phyloP scores from a whole-genome alignment of 176 grass and related monocot genomes.

The Hordeum marinum region DNA sequence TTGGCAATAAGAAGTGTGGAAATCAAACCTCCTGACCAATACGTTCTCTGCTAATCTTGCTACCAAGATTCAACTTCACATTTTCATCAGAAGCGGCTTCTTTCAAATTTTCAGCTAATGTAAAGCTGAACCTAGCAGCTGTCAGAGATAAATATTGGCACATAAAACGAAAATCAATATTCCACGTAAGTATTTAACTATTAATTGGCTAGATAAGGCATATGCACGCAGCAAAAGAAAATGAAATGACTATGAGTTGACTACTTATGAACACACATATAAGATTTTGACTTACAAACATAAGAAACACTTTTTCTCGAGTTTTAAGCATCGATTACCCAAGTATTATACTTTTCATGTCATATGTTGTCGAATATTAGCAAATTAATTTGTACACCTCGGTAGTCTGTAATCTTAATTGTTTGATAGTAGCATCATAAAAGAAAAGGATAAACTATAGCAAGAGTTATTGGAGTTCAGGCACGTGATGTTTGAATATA shows the following conservation, averaged over 20 bases:
- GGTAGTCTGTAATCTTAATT: too few relatives aligned
- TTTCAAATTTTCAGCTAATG: slow-evolving; percentile 75
- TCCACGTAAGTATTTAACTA: not conserved
- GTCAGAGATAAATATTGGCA: slow-evolving; percentile 17
- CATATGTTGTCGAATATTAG: not conserved
- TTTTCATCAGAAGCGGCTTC: slow-evolving; percentile 76
- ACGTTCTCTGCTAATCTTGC: slow-evolving; percentile 89
- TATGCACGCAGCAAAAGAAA: slow-evolving; percentile 14
- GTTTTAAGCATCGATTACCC: not conserved
- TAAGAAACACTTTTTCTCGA: not conserved
- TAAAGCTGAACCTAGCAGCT: slow-evolving; percentile 93
- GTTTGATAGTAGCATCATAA: not conserved
- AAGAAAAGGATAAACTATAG: not conserved
- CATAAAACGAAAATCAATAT: not conserved
- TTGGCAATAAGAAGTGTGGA: not conserved
- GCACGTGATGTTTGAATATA: slow-evolving; percentile 19
- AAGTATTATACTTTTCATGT: not conserved
- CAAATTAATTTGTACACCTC: not conserved
- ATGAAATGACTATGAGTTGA: not conserved
- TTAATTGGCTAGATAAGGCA: not conserved
- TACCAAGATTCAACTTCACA: slow-evolving; percentile 69
- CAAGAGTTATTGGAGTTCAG: too few relatives aligned
- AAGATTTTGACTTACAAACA: slow-evolving; percentile 11
- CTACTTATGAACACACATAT: not conserved
- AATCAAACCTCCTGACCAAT: slow-evolving; percentile 86